A percentile compares a stretch with the other conserved stretches of the same genome.
These are phyloP conservation scores for Lentinula aciculospora DNA, from an alignment of 768 basidiomycete genomes.

Conservation along the genomic window DNA sequence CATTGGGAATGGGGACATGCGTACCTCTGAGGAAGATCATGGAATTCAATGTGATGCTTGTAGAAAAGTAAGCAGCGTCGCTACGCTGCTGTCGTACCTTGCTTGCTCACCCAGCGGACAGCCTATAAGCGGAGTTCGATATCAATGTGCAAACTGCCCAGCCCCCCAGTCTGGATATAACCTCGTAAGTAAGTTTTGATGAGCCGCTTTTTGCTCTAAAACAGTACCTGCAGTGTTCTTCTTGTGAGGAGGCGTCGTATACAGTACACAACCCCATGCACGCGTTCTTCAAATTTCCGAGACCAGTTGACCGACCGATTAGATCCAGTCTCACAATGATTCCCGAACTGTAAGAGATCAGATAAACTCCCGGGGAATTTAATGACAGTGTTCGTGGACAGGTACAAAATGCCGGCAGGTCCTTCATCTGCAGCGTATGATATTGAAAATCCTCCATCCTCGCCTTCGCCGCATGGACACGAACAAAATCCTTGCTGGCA, in stretches of 20 bases:
- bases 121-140: constrained; percentile 74
- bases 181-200: constrained; percentile 67
- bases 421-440: constrained; percentile 31
- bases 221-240: constrained; percentile 52
- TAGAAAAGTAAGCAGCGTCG: constrained; percentile 39
- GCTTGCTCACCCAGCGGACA: constrained; percentile 22
- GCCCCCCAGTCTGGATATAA: constrained; percentile 68
- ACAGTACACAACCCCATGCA: constrained; percentile 79
- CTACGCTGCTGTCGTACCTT: not conserved
- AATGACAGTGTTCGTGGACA: too few relatives aligned
- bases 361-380: too few relatives aligned
- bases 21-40: constrained; percentile 44
- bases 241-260: constrained; percentile 77
- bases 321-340: constrained; percentile 54
- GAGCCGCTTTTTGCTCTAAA: not conserved
- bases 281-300: constrained; percentile 81
- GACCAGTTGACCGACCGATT: constrained; percentile 65
- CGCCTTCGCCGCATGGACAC: too few relatives aligned
- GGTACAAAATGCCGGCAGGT: constrained; percentile 62
- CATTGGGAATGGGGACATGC: constrained; percentile 44
- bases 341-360: constrained; percentile 56
- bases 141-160: constrained; percentile 88
- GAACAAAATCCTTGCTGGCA: too few relatives aligned
- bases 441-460: constrained; percentile 40
- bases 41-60: constrained; percentile 58